Evolutionary conservation across 2,329 filamentous ascomycete genomes (phyloP).

Genomic region (Fusarium pseudograminearum): DNA sequence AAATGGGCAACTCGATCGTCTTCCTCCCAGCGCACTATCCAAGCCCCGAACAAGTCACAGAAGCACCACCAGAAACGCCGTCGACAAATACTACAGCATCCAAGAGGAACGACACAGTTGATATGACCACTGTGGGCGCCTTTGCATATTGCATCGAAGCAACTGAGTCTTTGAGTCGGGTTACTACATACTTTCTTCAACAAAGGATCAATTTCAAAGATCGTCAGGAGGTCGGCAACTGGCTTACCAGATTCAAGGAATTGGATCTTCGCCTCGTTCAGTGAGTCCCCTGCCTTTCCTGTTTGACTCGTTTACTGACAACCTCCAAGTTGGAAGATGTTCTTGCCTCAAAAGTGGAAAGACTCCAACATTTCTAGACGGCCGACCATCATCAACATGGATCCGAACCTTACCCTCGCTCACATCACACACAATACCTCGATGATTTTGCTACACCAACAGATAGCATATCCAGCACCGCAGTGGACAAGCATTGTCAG

Average conservation of each 20-base stretch:
- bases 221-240: slow-evolving; percentile 56
- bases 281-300: slow-evolving; percentile 11
- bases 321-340: slow-evolving; percentile 52
- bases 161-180: slow-evolving; percentile 59
- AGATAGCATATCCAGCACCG: slow-evolving; percentile 58
- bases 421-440: slow-evolving; percentile 64
- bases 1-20: slow-evolving; percentile 55
- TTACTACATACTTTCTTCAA: slow-evolving; percentile 60
- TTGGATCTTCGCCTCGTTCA: slow-evolving; percentile 60
- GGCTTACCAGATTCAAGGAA: slow-evolving; percentile 61
- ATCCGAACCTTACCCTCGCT: slow-evolving; percentile 63
- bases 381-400: slow-evolving; percentile 52
- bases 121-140: slow-evolving; percentile 57
- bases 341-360: slow-evolving; percentile 49
- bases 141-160: slow-evolving; percentile 62
- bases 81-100: not conserved
- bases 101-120: slow-evolving; percentile 26
- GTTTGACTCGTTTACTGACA: not conserved
- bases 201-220: slow-evolving; percentile 56
- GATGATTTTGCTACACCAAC: slow-evolving; percentile 62
- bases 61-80: slow-evolving; percentile 26
- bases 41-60: slow-evolving; percentile 38
- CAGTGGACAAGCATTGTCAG: slow-evolving; percentile 45
- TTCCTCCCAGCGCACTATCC: slow-evolving; percentile 53
- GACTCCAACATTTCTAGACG: slow-evolving; percentile 49